phyloP scores from a whole-genome alignment of 768 basidiomycete species.

The Rubroboletus pulcherrimus region DNA sequence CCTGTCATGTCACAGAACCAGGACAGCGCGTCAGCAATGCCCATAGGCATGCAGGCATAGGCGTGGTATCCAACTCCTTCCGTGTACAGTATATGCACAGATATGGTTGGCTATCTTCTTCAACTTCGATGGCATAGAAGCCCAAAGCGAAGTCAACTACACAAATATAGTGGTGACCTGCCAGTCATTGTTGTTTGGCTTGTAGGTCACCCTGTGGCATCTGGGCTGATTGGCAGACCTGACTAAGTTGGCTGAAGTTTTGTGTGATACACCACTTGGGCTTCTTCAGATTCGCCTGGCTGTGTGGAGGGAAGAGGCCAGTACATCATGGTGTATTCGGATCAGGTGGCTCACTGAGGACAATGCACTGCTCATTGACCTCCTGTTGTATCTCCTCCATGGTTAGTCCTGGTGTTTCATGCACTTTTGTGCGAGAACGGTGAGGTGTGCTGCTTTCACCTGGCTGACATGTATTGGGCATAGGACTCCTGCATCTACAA shows the following conservation, averaged over 20 bases:
- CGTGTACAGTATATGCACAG: constrained; percentile 38
- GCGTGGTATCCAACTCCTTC: constrained; percentile 36
- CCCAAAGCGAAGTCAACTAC: constrained; percentile 24
- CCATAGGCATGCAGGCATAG: constrained; percentile 39
- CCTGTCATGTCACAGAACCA: not conserved
- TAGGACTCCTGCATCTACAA: not conserved
- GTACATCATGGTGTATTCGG: not conserved
- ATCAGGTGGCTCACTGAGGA: not conserved
- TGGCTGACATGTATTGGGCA: not conserved
- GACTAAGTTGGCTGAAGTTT: constrained; percentile 19
- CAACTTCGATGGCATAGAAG: constrained; percentile 22
- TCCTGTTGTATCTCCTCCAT: not conserved
- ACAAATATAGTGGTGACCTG: constrained; percentile 17
- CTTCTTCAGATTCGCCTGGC: not conserved
- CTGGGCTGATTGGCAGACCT: constrained; percentile 26
- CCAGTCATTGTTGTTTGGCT: constrained; percentile 35
- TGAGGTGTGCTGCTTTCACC: not conserved
- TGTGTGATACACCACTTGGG: constrained; percentile 2
- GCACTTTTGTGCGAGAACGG: not conserved
- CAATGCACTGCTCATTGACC: not conserved
- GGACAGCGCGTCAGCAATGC: constrained; percentile 36
- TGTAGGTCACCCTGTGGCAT: constrained; percentile 37
- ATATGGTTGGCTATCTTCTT: constrained; percentile 20
- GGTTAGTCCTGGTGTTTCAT: not conserved
- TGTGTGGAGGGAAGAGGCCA: too few species aligned